These are phyloP conservation scores for Pythium chondricola DNA, from an alignment of 352 stramenopile species.

Conservation along the genomic window DNA sequence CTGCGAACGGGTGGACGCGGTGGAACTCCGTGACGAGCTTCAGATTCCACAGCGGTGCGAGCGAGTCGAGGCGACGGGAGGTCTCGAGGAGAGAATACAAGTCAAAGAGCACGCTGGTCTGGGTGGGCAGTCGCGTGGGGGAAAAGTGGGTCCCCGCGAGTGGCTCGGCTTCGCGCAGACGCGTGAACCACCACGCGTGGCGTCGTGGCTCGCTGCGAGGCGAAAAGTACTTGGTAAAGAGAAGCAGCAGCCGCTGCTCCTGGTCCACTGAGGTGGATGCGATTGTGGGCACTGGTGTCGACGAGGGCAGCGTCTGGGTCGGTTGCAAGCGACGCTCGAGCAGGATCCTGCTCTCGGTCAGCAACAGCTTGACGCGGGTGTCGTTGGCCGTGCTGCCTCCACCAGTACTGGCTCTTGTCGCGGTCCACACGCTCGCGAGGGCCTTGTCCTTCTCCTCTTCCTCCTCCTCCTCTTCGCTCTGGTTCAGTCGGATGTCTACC, in stretches of 20 bases:
- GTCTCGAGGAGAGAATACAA: slow-evolving; percentile 48
- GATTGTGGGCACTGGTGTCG: background rate
- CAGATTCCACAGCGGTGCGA: slow-evolving; percentile 35
- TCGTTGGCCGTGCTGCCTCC: slow-evolving; percentile 52
- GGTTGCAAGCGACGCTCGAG: slow-evolving; percentile 33
- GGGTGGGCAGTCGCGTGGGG: slow-evolving; percentile 6
- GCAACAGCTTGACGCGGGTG: slow-evolving; percentile 46
- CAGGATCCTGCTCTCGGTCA: slow-evolving; percentile 50
- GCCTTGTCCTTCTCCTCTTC: slow-evolving; percentile 8
- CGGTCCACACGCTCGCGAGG: background rate
- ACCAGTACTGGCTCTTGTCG: no score
- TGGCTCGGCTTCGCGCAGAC: slow-evolving; percentile 23
- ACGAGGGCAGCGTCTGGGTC: background rate
- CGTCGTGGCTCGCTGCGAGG: background rate
- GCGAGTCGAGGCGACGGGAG: slow-evolving; percentile 21
- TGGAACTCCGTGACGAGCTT: slow-evolving; percentile 30
- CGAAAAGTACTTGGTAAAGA: slow-evolving; percentile 22
- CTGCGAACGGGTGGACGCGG: slow-evolving; percentile 11
- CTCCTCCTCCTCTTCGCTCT: slow-evolving; percentile 5
- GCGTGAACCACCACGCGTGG: slow-evolving; percentile 20
- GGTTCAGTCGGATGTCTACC: slow-evolving; percentile 47
- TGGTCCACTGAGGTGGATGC: background rate
- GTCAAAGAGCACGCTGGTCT: slow-evolving; percentile 48
- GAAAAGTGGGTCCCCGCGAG: slow-evolving; percentile 18
- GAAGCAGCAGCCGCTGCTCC: background rate